phyloP scores from a whole-genome alignment of 2,329 filamentous ascomycete genomes.

The Pseudocercospora fijiensis region DNA sequence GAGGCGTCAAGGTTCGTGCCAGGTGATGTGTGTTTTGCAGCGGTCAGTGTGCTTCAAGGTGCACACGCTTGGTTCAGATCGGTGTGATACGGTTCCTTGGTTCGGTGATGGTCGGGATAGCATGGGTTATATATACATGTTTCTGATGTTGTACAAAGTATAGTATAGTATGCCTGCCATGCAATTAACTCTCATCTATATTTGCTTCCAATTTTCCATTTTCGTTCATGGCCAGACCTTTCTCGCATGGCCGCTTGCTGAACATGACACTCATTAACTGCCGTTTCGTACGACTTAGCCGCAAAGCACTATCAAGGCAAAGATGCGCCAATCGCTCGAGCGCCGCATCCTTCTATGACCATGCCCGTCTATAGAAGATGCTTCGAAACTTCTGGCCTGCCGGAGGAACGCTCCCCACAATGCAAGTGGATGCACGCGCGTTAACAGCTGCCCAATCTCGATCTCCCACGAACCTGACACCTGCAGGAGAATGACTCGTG shows the following conservation, averaged over 20 bases:
- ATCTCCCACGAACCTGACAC: neutral
- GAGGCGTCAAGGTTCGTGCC: neutral
- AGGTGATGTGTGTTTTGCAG: too few species aligned
- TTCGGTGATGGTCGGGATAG: neutral
- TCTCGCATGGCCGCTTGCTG: neutral
- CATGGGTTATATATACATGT: neutral
- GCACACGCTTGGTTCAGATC: too few species aligned
- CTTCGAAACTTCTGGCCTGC: neutral
- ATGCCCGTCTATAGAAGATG: neutral
- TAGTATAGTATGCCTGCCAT: neutral
- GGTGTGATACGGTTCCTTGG: neutral
- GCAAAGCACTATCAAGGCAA: neutral
- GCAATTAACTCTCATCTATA: neutral
- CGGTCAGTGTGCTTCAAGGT: too few species aligned
- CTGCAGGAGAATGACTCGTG: slow-evolving; percentile 3
- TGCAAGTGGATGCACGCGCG: neutral
- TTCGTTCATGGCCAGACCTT: too few species aligned
- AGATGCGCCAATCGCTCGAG: neutral
- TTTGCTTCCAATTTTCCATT: neutral
- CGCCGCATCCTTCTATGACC: neutral
- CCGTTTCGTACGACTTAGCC: neutral
- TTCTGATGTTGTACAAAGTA: neutral
- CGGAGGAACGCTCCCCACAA: neutral
- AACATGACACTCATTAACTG: neutral
- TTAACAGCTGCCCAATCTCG: slow-evolving; percentile 3